Evolutionary conservation across 1,284 basidiomycete genomes (phyloP), one percentile per base, ranked within the genome.

Genomic region (Vanrija humicola): DNA sequence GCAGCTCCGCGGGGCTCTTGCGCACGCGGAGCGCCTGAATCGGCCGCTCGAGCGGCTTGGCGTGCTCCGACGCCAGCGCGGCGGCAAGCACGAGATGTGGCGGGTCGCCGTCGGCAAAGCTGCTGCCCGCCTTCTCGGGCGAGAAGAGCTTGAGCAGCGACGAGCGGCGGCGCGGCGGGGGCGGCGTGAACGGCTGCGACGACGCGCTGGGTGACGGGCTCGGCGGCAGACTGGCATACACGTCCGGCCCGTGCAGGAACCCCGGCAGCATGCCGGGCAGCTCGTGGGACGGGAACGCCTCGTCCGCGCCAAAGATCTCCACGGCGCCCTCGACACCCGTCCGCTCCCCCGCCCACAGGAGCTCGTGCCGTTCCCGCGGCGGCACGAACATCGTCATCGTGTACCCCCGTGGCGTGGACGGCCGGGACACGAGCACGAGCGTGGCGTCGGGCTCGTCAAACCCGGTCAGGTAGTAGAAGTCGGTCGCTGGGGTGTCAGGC

Each of bases 391-490:
- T 77, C 0, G 86, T 86, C 88, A 94, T 94, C 58, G 81, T 82
- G 78, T 95, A 97, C 0, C 93, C 93, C 62, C 84, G 80, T 0
- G 85, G 76, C 4, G 82, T 79, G 1, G 86, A 85, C n/a, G 74
- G 74, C 28, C 61, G 58, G 15, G 67, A 72, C 44, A 73, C 72
- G 39, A 96, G 78, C 34, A 98, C 81, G 25, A 97, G 79, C 0
- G 90, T 92, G 14, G 93, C 84, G 59, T 96, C 88, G 0, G 93
- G 90, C 73, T 98, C 95, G 59, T 93, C 85, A 68, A 96, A 96
- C 6, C 96, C 95, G 0, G 94, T 94, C 12, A 97, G 80, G 71
- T 97, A 97, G 86, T 86, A 90, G 72, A 95, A 92, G 75, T 95
- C 87, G 43, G 91, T 94, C 1, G 86, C 84, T 77, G 58, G 0